Base-by-base conservation (phyloP, 345 rosid species). In the Moringa oleifera region DNA sequence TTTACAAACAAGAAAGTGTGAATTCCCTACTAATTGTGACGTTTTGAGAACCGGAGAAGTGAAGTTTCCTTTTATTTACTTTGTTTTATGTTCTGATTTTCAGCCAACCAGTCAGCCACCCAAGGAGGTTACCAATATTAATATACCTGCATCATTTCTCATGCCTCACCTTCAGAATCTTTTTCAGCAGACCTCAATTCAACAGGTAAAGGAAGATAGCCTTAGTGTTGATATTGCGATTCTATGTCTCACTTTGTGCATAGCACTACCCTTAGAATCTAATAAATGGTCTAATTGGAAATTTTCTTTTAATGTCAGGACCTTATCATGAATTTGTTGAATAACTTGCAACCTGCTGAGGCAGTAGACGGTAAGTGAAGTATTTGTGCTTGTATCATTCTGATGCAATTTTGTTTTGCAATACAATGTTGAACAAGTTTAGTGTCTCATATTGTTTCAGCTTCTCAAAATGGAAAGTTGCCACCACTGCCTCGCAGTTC, bases 131-230 rank as follows among this genome's bases (percentile, higher is more conserved):
- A 73, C 74, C 68, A 77, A 69, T 69, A 65, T 77, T 63, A 64
- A 41, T 41, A 16, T 15, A 11, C 25, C 85, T 18, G 61, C 82
- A 53, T 68, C 87, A 57, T 69, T 68, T 46, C 62, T 93, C 67
- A 58, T 83, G 81, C 86, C 86, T 75, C 94, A 91, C 52, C 96
- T 91, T 76, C 99, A 91, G 81, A 84, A 85, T 80, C 79, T 95
- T 25, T 74, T 84, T 47, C 95, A 89, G 83, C 99, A 95, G 74
- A 91, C 79, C 68, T 69, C 97, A 45, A 45, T 79, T 71, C 99
- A 95, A 74, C 97, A 91, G 91, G 99, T 95, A 61, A 71, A 55
- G 24, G 20, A 41, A 33, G 37, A 33, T 33, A 4, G 37, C 37
- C 49, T 25, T 50, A 23, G 18, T 19, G 10, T 19, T 61, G 25